Percentiles rank a stretch among this genome's conserved stretches.
phyloP scores from a whole-genome alignment of 2,329 filamentous ascomycete genomes.

The Uncinocarpus reesii region DNA sequence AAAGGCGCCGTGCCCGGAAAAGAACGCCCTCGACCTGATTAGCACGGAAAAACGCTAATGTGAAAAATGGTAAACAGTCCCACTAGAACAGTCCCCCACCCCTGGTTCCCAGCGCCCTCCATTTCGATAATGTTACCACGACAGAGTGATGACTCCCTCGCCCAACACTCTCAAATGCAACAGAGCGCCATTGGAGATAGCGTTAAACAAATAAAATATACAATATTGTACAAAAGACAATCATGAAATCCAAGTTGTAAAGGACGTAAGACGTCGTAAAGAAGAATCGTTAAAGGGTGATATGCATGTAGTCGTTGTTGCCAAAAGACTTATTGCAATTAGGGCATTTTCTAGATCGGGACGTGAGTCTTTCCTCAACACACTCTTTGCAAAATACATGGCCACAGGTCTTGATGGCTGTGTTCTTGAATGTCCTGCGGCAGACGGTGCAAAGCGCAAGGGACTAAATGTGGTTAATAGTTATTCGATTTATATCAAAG shows the following conservation, averaged over 20 bases:
- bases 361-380: conserved; percentile 77
- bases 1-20: background rate
- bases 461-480: conserved; percentile 39
- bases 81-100: background rate
- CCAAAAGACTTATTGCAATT: conserved; percentile 90
- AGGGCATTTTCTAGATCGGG: conserved; percentile 88
- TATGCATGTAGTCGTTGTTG: conserved; percentile 72
- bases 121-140: conserved; percentile 5
- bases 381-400: conserved; percentile 90
- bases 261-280: background rate
- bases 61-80: conserved; percentile 6
- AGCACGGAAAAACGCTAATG: background rate
- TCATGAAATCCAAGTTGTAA: background rate
- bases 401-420: conserved; percentile 82
- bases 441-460: conserved; percentile 86
- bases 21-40: conserved; percentile 3
- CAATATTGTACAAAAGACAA: conserved; percentile 12
- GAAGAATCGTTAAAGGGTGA: conserved; percentile 32
- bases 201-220: conserved; percentile 9
- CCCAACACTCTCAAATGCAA: conserved; percentile 9
- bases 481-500: conserved; percentile 12
- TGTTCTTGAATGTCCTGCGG: conserved; percentile 87
- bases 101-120: conserved; percentile 9
- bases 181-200: conserved; percentile 15
- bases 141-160: conserved; percentile 2